These are phyloP conservation scores for Xylaria sp. DNA, from an alignment of 2,329 filamentous ascomycete species.

Conservation along the genomic window DNA sequence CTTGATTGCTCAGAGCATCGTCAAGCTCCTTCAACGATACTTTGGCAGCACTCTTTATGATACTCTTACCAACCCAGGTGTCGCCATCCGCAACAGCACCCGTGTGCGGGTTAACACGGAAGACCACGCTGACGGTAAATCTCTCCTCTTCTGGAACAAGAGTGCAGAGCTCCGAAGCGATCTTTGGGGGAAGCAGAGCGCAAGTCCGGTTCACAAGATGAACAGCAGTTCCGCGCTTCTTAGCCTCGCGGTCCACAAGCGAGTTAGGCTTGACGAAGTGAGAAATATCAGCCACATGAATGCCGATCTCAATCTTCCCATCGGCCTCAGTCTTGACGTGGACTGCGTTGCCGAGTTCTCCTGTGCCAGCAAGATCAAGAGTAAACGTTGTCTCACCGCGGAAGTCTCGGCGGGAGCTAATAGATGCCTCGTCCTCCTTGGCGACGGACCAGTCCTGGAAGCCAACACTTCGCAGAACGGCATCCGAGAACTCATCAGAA, in stretches of 20 bases:
- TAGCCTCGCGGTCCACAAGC: conserved; percentile 92
- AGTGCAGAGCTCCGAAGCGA: conserved; percentile 86
- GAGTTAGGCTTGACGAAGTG: conserved; percentile 98
- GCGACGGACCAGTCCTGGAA: conserved; percentile 88
- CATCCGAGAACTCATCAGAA: conserved; percentile 96
- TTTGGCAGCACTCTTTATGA: conserved; percentile 90
- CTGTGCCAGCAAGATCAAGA: conserved; percentile 84
- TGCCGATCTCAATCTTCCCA: conserved; percentile 88
- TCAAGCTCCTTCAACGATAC: conserved; percentile 86
- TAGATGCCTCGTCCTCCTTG: conserved; percentile 75
- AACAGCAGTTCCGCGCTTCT: conserved; percentile 95
- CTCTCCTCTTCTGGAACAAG: conserved; percentile 85
- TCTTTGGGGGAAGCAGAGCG: conserved; percentile 84
- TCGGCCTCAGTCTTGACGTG: conserved; percentile 85
- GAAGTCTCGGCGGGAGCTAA: conserved; percentile 85
- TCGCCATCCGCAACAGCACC: conserved; percentile 82
- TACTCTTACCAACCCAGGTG: conserved; percentile 89
- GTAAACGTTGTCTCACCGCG: conserved; percentile 87
- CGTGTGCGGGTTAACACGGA: conserved; percentile 82
- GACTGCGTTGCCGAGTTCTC: conserved; percentile 88
- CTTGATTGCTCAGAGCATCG: conserved; percentile 68
- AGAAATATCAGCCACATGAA: conserved; percentile 92
- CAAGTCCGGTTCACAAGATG: conserved; percentile 88
- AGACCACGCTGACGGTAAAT: conserved; percentile 89
- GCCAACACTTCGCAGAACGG: conserved; percentile 88